These are phyloP conservation scores for Argentina anserina DNA, from an alignment of 306 rosid genomes.

Conservation along the genomic window DNA sequence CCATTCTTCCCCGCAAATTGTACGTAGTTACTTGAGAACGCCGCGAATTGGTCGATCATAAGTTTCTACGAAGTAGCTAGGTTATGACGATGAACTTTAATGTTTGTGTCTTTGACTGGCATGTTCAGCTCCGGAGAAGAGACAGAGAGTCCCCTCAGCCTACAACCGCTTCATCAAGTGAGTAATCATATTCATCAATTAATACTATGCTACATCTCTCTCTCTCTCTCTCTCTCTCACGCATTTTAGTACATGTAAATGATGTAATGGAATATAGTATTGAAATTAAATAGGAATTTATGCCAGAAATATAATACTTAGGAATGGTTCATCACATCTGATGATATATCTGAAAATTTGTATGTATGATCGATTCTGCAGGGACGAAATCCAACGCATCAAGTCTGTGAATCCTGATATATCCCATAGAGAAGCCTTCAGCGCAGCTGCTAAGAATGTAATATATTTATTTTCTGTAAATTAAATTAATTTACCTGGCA, in stretches of 20 bases:
- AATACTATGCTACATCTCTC: neutral
- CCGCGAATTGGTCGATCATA: neutral
- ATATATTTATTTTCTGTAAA: neutral
- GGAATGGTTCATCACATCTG: constrained; percentile 1
- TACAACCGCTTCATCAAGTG: constrained; percentile 59
- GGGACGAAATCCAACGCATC: constrained; percentile 63
- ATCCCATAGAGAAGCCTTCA: constrained; percentile 57
- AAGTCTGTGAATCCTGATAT: constrained; percentile 54
- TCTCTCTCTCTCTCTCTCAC: neutral
- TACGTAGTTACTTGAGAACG: neutral
- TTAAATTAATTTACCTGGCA: neutral
- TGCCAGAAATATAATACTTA: neutral
- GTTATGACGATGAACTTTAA: neutral
- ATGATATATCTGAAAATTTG: neutral
- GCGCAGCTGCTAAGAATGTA: constrained; percentile 60
- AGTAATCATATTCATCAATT: constrained; percentile 16
- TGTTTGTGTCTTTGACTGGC: constrained; percentile 11
- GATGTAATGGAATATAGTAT: neutral
- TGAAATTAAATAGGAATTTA: neutral
- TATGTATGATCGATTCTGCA: constrained; percentile 20
- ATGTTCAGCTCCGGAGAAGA: constrained; percentile 50
- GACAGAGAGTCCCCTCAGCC: constrained; percentile 58
- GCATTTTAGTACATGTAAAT: neutral
- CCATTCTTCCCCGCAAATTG: neutral
- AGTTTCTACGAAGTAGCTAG: neutral